phyloP scores from a whole-genome alignment of 2,329 filamentous ascomycete genomes.

The Uncinocarpus reesii region DNA sequence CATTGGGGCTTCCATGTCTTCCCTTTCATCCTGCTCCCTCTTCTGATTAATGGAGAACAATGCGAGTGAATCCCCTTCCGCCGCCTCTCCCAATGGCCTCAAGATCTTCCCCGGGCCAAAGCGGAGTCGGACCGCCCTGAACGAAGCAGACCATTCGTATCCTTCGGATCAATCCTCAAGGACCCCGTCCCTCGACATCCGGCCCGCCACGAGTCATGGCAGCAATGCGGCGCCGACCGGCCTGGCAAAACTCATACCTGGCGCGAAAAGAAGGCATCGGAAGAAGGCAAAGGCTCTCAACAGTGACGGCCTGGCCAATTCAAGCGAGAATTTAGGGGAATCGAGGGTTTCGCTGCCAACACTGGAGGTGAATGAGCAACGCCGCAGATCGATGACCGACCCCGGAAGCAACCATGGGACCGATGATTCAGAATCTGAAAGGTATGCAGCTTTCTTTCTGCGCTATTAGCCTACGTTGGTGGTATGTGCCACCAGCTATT shows the following conservation, averaged over 20 bases:
- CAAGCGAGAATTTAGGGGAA: slow-evolving; percentile 6
- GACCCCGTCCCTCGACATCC: slow-evolving; percentile 30
- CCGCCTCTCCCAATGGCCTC: slow-evolving; percentile 27
- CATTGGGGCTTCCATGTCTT: background rate
- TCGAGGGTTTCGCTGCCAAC: slow-evolving; percentile 10
- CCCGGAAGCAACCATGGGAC: slow-evolving; percentile 36
- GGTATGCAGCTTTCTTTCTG: slow-evolving; percentile 23
- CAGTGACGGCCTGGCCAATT: slow-evolving; percentile 2
- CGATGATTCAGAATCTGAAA: slow-evolving; percentile 42
- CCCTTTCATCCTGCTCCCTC: background rate
- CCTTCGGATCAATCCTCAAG: slow-evolving; percentile 19
- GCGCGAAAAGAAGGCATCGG: slow-evolving; percentile 30
- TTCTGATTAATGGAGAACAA: slow-evolving; percentile 29
- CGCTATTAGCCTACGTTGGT: background rate
- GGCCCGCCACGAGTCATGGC: slow-evolving; percentile 29
- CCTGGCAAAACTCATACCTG: slow-evolving; percentile 44
- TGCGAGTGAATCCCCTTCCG: slow-evolving; percentile 22
- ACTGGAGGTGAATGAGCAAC: slow-evolving; percentile 24
- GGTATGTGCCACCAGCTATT: background rate
- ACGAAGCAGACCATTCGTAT: slow-evolving; percentile 26
- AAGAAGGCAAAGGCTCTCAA: slow-evolving; percentile 29
- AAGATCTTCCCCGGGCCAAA: slow-evolving; percentile 28
- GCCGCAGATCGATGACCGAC: slow-evolving; percentile 18
- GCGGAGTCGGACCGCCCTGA: slow-evolving; percentile 31
- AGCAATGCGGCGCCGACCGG: slow-evolving; percentile 35